Base-by-base conservation (phyloP, 2,329 filamentous ascomycete species). In the Nemania serpens region DNA sequence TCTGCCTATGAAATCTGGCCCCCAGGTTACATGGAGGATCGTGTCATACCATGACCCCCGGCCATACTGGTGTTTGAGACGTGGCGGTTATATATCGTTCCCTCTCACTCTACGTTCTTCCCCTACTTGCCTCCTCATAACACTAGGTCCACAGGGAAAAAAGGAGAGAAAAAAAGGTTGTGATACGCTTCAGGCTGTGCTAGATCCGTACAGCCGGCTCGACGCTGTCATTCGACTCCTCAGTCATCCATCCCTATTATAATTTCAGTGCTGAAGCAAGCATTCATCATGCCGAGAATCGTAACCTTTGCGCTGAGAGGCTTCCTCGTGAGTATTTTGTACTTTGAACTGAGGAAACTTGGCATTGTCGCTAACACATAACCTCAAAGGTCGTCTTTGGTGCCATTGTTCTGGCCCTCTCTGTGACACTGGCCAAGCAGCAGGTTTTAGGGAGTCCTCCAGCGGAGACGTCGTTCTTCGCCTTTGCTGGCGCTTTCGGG, bases 401-500 rank as follows among this genome's bases (percentile, higher is more conserved):
- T 2, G 71, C 70, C 6, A 68, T 74, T 13, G 70, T 75, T 29
- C 65, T 75, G 13, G 74, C 70, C 11, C 58, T 75, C 13, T 74
- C 73, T 11, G 66, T 73, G 1, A 70, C 70, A 6, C 68, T 74
- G 12, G 69, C 72, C 22, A 75, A 75, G 55, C 68, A 72, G 1
- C 73, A 75, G 46, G 52, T 36, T 0, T 7, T 69, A 15, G 71
- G 69, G 41, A 62, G 54, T 10, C 66, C 69, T 1, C 73, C 73
- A 0, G 53, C 70, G 15, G 71, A 74, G 51, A 75, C 73, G 2
- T 71, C 72, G 4, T 75, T 74, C 59, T 69, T 68, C 46, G 69
- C 68, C 62, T 75, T 75, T 58, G 65, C 67, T 1, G 74, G 74
- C 22, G 74, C 70, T 1, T 74, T 75, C 36, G 73, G 74, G 20